phyloP scores from a whole-genome alignment of 352 stramenopile species.

The Globisporangium perplexum region DNA sequence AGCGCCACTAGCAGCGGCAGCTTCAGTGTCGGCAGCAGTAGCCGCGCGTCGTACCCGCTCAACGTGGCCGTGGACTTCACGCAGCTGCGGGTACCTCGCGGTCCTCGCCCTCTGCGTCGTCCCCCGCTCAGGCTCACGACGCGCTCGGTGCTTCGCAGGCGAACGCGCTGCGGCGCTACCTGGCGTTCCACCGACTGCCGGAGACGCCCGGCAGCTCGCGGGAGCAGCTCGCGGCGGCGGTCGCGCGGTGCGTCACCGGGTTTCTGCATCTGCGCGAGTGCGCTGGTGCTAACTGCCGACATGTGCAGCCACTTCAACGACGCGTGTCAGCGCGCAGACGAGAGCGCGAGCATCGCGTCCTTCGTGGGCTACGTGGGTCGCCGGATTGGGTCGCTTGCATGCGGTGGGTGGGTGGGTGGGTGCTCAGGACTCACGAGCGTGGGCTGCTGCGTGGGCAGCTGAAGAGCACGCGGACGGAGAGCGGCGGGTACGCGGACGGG shows the following conservation, averaged over 20 bases:
- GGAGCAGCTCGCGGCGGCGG: slow-evolving; percentile 51
- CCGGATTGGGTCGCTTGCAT: too few species aligned
- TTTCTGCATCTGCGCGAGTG: too few species aligned
- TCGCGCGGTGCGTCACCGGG: slow-evolving; percentile 38
- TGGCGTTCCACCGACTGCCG: slow-evolving; percentile 54
- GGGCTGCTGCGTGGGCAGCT: background rate
- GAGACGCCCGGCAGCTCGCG: slow-evolving; percentile 39
- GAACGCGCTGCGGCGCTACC: slow-evolving; percentile 59
- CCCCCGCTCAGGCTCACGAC: background rate
- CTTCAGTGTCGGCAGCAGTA: background rate
- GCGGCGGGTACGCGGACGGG: too few species aligned
- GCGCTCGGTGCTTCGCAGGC: slow-evolving; percentile 7
- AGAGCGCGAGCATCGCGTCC: slow-evolving; percentile 52
- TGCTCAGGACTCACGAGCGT: too few species aligned
- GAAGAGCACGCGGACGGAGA: background rate
- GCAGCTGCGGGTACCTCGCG: slow-evolving; percentile 37
- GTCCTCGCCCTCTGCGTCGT: background rate
- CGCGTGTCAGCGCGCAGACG: slow-evolving; percentile 54
- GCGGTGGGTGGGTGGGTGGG: too few species aligned
- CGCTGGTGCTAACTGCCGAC: too few species aligned
- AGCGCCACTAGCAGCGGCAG: background rate
- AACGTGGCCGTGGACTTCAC: slow-evolving; percentile 69
- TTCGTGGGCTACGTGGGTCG: slow-evolving; percentile 57
- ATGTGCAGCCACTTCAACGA: slow-evolving; percentile 56
- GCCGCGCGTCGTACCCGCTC: slow-evolving; percentile 30